Evolutionary conservation across 2,329 filamentous ascomycete species (phyloP).

Genomic region (Ophiognomonia clavigignenti-juglandacearum): DNA sequence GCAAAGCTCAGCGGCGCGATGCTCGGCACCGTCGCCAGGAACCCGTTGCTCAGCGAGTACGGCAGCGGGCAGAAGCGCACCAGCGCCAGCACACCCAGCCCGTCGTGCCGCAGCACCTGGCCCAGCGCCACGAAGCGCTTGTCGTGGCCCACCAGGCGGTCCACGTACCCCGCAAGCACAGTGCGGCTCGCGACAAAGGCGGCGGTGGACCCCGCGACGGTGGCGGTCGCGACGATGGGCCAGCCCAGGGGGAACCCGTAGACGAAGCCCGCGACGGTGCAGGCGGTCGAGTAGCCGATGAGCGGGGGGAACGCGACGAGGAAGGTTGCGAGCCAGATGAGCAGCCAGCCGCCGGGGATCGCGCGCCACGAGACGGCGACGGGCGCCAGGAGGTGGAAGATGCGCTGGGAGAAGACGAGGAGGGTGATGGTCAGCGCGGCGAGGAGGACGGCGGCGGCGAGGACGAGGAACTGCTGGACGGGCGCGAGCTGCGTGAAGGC

Average conservation of each 20-base stretch:
- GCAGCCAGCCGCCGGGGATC: constrained; percentile 64
- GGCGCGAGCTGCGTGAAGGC: constrained; percentile 53
- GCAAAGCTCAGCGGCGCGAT: constrained; percentile 73
- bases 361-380: constrained; percentile 72
- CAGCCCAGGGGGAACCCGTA: constrained; percentile 62
- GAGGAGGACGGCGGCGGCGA: constrained; percentile 43
- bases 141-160: constrained; percentile 75
- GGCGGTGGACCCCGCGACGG: constrained; percentile 69
- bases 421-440: constrained; percentile 60
- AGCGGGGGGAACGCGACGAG: constrained; percentile 78
- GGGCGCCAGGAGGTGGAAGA: constrained; percentile 73
- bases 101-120: constrained; percentile 85
- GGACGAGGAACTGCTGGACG: constrained; percentile 57
- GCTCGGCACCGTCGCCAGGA: constrained; percentile 87
- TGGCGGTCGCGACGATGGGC: constrained; percentile 76
- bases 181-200: constrained; percentile 80
- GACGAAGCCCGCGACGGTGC: constrained; percentile 49
- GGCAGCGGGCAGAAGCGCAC: constrained; percentile 90
- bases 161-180: constrained; percentile 72
- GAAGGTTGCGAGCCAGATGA: constrained; percentile 74
- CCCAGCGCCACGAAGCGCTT: constrained; percentile 83
- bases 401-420: constrained; percentile 71
- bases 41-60: constrained; percentile 90
- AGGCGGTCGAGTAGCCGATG: constrained; percentile 77
- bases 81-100: constrained; percentile 81